phyloP scores from a whole-genome alignment of 805 yeast species.

The Yarrowia osloensis region DNA sequence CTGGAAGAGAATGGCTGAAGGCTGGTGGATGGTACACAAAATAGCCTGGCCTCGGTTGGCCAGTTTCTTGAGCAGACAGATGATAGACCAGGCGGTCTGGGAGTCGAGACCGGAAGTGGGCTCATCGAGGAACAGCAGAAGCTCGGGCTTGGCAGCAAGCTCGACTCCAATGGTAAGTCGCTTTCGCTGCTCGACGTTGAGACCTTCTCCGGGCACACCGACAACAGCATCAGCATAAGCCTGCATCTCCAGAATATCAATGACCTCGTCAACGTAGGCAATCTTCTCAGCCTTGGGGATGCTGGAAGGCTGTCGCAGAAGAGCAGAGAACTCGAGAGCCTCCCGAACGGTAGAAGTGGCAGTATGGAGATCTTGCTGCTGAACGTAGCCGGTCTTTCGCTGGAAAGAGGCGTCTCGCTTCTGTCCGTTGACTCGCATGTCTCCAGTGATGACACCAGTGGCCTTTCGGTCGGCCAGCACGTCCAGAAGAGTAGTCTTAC shows the following conservation, averaged over 20 bases:
- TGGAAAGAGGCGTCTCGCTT: constrained; percentile 63
- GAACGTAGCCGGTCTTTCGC: constrained; percentile 70
- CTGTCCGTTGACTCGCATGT: constrained; percentile 65
- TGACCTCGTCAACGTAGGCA: constrained; percentile 65
- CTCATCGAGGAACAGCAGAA: constrained; percentile 62
- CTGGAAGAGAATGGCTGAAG: constrained; percentile 75
- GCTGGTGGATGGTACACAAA: constrained; percentile 80
- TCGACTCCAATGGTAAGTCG: constrained; percentile 68
- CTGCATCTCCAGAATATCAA: constrained; percentile 63
- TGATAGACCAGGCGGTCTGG: constrained; percentile 68
- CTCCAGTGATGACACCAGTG: constrained; percentile 71
- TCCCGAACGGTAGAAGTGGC: constrained; percentile 73
- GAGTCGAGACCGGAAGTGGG: constrained; percentile 72
- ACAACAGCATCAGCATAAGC: constrained; percentile 70
- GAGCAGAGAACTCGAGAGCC: constrained; percentile 65
- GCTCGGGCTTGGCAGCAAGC: constrained; percentile 63
- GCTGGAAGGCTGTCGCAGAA: constrained; percentile 61
- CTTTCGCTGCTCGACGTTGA: constrained; percentile 63
- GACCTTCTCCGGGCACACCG: constrained; percentile 72
- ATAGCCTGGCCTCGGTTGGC: constrained; percentile 65
- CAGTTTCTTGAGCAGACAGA: constrained; percentile 59
- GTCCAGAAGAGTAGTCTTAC: constrained; percentile 75
- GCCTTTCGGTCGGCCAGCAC: constrained; percentile 70
- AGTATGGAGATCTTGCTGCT: constrained; percentile 74
- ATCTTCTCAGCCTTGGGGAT: constrained; percentile 59